Evolutionary conservation across 176 grass and related monocot species (phyloP).

Genomic region (Pontederia crassipes): DNA sequence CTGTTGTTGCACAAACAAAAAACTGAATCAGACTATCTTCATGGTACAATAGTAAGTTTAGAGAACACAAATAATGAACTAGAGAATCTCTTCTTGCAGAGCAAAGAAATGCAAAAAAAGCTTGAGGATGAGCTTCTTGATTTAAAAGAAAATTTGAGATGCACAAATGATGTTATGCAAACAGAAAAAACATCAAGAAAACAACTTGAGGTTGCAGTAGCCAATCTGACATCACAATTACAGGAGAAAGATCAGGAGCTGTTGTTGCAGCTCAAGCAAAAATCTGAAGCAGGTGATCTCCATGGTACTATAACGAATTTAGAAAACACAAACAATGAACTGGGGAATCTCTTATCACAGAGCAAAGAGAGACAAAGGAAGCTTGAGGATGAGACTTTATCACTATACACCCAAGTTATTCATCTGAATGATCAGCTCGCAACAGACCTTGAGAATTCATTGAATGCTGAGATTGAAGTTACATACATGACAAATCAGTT

Average conservation of each 20-base stretch:
- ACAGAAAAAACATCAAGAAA: constrained; percentile 42
- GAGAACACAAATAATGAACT: constrained; percentile 54
- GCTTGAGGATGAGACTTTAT: constrained; percentile 29
- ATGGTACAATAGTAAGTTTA: constrained; percentile 6
- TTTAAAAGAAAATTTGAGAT: constrained; percentile 25
- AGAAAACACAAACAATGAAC: constrained; percentile 52
- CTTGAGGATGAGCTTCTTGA: constrained; percentile 52
- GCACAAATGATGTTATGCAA: constrained; percentile 8
- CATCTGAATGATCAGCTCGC: constrained; percentile 47
- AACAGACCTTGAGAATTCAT: constrained; percentile 36
- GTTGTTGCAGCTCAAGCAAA: constrained; percentile 57
- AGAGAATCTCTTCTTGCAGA: constrained; percentile 47
- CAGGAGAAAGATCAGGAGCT: constrained; percentile 54
- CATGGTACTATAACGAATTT: constrained; percentile 36
- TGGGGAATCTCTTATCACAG: constrained; percentile 48
- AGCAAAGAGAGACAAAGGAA: constrained; percentile 55
- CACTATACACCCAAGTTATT: constrained; percentile 28
- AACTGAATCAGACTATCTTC: constrained; percentile 25
- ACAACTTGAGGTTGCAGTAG: constrained; percentile 51
- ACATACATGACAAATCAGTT: constrained; percentile 51
- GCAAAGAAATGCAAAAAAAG: constrained; percentile 48
- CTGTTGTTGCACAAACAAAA: constrained; percentile 63
- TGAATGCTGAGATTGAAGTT: constrained; percentile 62
- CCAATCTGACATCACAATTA: constrained; percentile 55
- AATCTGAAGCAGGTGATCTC: constrained; percentile 39